phyloP scores from a whole-genome alignment of 2,329 filamentous ascomycete species.

The Ophioceras dolichostomum region DNA sequence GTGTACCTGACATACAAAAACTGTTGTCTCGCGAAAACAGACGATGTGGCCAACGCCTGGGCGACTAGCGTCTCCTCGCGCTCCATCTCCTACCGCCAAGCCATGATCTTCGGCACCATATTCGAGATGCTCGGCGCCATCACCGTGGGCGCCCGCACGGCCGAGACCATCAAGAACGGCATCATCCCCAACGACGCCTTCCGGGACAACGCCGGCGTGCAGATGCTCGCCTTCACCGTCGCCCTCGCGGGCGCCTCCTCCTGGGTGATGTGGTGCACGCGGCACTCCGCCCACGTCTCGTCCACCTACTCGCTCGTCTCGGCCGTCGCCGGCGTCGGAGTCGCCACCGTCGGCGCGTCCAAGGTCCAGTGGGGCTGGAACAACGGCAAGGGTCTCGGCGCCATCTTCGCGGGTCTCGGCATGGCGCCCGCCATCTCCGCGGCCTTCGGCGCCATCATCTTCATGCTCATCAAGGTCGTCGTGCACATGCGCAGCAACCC shows the following conservation, averaged over 20 bases:
- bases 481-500: constrained; percentile 63
- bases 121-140: constrained; percentile 60
- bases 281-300: constrained; percentile 60
- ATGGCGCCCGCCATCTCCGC: constrained; percentile 61
- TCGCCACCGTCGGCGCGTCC: constrained; percentile 49
- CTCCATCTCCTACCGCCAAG: constrained; percentile 58
- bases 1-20: too few relatives aligned
- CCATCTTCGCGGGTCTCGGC: constrained; percentile 57
- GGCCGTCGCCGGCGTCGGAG: constrained; percentile 55
- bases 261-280: constrained; percentile 75
- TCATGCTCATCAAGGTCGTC: constrained; percentile 58
- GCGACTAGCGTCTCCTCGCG: constrained; percentile 73
- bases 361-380: constrained; percentile 61
- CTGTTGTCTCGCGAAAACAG: too few relatives aligned
- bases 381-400: constrained; percentile 53
- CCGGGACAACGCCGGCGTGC: constrained; percentile 47
- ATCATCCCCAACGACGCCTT: constrained; percentile 53
- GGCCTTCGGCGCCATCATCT: constrained; percentile 54
- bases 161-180: constrained; percentile 69
- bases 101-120: constrained; percentile 52
- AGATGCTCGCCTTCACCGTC: constrained; percentile 56
- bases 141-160: constrained; percentile 55
- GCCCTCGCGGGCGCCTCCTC: constrained; percentile 51
- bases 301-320: constrained; percentile 63
- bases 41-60: constrained; percentile 79